Evolutionary conservation across 306 rosid genomes (phyloP), one percentile per base, ranked within the genome.

Genomic region (Vigna mungo): DNA sequence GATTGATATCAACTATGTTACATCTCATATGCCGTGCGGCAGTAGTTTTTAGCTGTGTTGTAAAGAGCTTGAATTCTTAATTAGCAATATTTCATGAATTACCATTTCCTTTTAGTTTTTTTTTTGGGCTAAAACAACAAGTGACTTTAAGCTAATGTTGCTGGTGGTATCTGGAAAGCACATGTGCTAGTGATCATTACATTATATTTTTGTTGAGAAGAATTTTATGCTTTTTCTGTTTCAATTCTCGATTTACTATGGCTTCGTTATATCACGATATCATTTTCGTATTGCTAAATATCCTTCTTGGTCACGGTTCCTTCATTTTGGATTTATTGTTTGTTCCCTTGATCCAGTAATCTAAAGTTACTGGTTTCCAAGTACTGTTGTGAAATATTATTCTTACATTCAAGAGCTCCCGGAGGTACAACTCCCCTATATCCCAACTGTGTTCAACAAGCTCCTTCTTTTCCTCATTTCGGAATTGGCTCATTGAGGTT

Each of bases 381-480:
- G 39, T 61, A 44, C 7, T 13, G 32, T 9, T 68, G 11, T 9
- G 32, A 62, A 32, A 63, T 64, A 43, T 20, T 32, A n/a, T 27
- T 44, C 37, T 68, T 44, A 11, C 39, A 32, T 48, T 34, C 39
- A 15, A 48, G 62, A 74, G 44, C 84, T 81, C 79, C 81, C 12
- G 9, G 49, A 60, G n/a, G 36, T 59, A 65, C 47, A 43, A 69
- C 72, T 84, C 78, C 61, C 61, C 44, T 72, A 74, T 77, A 73
- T 78, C 83, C 81, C 67, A 62, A 36, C 55, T 82, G 74, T 82
- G 80, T 44, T 67, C 53, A 56, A 46, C 65, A 82, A 72, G 82
- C 61, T 79, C 77, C 44, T 71, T 8, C 10, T 46, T 66, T 84
- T 74, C 63, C 13, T 16, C 67, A 71, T 64, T 56, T 55, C 0